These are phyloP conservation scores for Botrytis cinerea DNA, from an alignment of 2,329 filamentous ascomycete genomes.

Conservation along the genomic window DNA sequence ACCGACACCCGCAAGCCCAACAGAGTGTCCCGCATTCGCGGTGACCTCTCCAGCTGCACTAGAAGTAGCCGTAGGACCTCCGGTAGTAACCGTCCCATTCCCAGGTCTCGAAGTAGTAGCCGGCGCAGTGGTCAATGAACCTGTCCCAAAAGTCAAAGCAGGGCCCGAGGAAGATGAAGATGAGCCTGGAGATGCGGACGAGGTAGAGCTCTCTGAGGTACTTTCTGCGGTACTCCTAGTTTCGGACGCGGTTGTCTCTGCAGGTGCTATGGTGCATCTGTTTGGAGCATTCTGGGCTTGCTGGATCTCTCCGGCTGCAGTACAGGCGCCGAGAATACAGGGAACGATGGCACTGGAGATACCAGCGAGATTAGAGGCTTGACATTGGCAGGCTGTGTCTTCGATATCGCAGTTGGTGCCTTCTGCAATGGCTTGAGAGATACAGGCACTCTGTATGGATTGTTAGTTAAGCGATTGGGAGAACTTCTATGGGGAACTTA, in stretches of 20 bases:
- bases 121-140: neutral
- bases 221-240: neutral
- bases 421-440: conserved; percentile 2
- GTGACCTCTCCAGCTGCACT: neutral
- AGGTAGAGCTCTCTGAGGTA: neutral
- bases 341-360: neutral
- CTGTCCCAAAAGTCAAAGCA: neutral
- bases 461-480: neutral
- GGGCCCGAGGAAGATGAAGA: neutral
- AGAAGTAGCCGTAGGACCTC: neutral
- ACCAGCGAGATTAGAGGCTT: neutral
- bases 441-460: neutral
- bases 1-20: conserved; percentile 11
- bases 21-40: conserved; percentile 1
- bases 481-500: neutral
- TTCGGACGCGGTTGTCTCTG: neutral
- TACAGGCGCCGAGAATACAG: neutral
- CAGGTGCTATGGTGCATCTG: neutral
- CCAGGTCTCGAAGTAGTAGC: neutral
- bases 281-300: conserved; percentile 3
- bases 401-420: conserved; percentile 15
- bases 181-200: conserved; percentile 4
- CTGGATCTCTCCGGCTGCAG: neutral
- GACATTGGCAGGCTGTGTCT: conserved; percentile 11
- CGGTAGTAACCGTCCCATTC: neutral